Conservation (phyloP, 371 early-diverging fungal genomes). For the Mucor circinelloides region DNA sequence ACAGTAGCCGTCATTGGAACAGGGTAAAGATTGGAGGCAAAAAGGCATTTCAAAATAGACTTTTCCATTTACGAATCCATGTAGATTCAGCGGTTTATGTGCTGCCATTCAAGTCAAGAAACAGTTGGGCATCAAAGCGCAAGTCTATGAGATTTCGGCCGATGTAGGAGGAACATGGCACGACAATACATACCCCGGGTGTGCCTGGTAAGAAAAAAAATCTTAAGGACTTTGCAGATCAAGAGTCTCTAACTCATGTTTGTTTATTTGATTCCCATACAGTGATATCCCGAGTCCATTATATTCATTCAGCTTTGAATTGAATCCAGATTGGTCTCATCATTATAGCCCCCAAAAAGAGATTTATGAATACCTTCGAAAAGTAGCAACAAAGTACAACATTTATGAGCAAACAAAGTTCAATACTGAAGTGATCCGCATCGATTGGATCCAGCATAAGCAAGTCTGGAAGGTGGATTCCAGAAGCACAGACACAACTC, state of each 20-base stretch:
- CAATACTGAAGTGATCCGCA: constrained; percentile 47
- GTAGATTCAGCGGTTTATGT: constrained; percentile 63
- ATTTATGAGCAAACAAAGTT: constrained; percentile 52
- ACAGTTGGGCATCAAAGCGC: constrained; percentile 47
- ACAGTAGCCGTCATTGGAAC: constrained; percentile 22
- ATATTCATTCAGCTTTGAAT: constrained; percentile 54
- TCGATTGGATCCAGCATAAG: constrained; percentile 1
- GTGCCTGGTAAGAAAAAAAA: constrained; percentile 37
- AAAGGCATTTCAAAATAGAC: background rate
- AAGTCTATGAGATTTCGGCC: constrained; percentile 55
- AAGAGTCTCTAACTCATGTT: too few relatives aligned
- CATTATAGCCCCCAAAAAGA: constrained; percentile 48
- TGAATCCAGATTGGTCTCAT: constrained; percentile 55
- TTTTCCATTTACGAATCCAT: background rate
- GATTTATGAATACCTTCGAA: constrained; percentile 53
- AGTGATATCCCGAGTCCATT: constrained; percentile 59
- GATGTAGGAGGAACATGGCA: constrained; percentile 70
- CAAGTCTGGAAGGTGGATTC: constrained; percentile 44
- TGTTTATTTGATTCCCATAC: too few relatives aligned
- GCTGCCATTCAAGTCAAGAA: constrained; percentile 60
- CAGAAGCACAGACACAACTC: constrained; percentile 38
- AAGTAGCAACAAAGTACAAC: constrained; percentile 49
- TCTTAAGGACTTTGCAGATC: too few relatives aligned
- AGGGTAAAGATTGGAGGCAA: constrained; percentile 9
- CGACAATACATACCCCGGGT: constrained; percentile 63